A percentile compares a stretch with the other conserved stretches of the same genome.
phyloP scores from a whole-genome alignment of 352 stramenopile genomes.

The Phytophthora gonapodyides region DNA sequence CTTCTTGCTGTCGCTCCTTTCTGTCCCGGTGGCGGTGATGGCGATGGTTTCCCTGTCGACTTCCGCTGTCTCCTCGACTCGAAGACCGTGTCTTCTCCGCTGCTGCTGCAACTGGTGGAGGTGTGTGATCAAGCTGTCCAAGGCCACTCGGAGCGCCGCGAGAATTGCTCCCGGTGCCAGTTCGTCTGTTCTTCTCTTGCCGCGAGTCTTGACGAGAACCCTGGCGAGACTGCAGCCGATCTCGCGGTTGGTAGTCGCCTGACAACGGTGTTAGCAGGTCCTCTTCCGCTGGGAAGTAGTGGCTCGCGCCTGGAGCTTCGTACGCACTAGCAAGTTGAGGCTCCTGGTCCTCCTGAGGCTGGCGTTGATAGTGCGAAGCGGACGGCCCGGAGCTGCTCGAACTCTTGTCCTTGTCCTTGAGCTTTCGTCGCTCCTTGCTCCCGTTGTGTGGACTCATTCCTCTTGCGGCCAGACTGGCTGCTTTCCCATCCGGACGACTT shows the following conservation, averaged over 20 bases:
- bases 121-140: constrained; percentile 50
- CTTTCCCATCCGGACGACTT: constrained; percentile 27
- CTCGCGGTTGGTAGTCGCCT: constrained; percentile 66
- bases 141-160: constrained; percentile 30
- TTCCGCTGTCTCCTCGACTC: constrained; percentile 30
- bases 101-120: constrained; percentile 10
- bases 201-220: constrained; percentile 63
- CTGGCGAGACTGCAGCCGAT: constrained; percentile 79
- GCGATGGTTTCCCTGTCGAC: constrained; percentile 31
- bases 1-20: constrained; percentile 38
- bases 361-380: constrained; percentile 4
- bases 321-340: constrained; percentile 32
- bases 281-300: constrained; percentile 33
- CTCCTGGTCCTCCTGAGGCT: constrained; percentile 32
- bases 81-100: constrained; percentile 23
- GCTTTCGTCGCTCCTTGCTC: constrained; percentile 44
- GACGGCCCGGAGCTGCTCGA: constrained; percentile 1
- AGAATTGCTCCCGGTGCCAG: constrained; percentile 11
- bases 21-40: constrained; percentile 36
- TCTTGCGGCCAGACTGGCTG: constrained; percentile 4
- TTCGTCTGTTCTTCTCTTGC: constrained; percentile 28
- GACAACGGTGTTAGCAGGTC: constrained; percentile 48
- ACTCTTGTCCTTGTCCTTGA: constrained; percentile 40
- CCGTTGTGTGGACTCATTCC: constrained; percentile 38
- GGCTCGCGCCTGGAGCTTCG: constrained; percentile 25